phyloP scores from a whole-genome alignment of 1,139 yeast species.

The Kodamaea alishanica region DNA sequence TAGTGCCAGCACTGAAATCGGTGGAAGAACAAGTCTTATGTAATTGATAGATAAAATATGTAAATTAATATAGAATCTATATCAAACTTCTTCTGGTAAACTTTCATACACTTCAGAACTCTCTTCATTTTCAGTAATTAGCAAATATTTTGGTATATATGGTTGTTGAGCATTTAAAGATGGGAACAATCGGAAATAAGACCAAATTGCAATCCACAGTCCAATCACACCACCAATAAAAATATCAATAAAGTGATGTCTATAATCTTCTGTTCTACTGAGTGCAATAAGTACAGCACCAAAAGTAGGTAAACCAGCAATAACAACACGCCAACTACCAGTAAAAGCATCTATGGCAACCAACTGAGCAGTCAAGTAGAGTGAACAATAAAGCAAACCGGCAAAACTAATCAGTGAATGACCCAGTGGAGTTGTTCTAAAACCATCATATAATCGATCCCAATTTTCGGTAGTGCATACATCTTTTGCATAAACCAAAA shows the following conservation, averaged over 20 bases:
- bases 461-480: slow-evolving; percentile 56
- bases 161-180: slow-evolving; percentile 15
- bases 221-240: slow-evolving; percentile 60
- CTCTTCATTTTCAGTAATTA: slow-evolving; percentile 15
- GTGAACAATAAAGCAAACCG: slow-evolving; percentile 59
- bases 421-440: slow-evolving; percentile 77
- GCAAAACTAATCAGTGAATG: slow-evolving; percentile 65
- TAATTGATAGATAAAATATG: slow-evolving; percentile 19
- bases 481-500: slow-evolving; percentile 51
- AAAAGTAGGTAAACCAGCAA: slow-evolving; percentile 37
- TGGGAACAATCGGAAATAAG: slow-evolving; percentile 40
- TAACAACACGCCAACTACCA: slow-evolving; percentile 54
- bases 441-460: slow-evolving; percentile 56
- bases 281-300: slow-evolving; percentile 66
- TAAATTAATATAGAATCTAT: neutral
- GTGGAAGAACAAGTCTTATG: slow-evolving; percentile 78
- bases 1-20: slow-evolving; percentile 73
- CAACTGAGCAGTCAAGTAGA: slow-evolving; percentile 66
- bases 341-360: slow-evolving; percentile 31
- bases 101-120: neutral
- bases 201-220: slow-evolving; percentile 29
- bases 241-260: slow-evolving; percentile 75
- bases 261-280: slow-evolving; percentile 72
- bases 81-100: slow-evolving; percentile 1
- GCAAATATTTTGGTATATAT: slow-evolving; percentile 22